Evolutionary conservation across 129 eudicot genomes (phyloP).

Genomic region (Mikania micrantha): DNA sequence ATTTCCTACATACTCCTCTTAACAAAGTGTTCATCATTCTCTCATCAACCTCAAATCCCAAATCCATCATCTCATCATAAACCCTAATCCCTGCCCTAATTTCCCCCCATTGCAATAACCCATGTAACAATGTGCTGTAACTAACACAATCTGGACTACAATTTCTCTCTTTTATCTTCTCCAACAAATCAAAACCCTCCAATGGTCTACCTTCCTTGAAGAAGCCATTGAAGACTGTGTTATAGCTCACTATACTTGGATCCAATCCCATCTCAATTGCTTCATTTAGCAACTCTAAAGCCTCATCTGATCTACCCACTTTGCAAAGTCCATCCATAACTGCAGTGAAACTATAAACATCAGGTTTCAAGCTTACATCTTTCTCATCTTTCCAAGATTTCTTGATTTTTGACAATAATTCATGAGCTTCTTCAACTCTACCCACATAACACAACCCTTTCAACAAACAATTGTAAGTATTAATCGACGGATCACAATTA

Average conservation of each 20-base stretch:
- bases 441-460: constrained; percentile 90
- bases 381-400: constrained; percentile 17
- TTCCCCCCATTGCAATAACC: constrained; percentile 73
- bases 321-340: constrained; percentile 90
- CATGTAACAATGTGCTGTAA: constrained; percentile 72
- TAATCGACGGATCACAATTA: constrained; percentile 58
- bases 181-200: constrained; percentile 55
- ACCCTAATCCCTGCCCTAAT: constrained; percentile 36
- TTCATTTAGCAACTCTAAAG: constrained; percentile 63
- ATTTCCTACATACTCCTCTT: constrained; percentile 59
- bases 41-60: constrained; percentile 55
- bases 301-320: constrained; percentile 85
- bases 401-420: constrained; percentile 40
- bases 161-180: constrained; percentile 49
- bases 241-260: constrained; percentile 59
- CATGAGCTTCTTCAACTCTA: constrained; percentile 67
- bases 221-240: constrained; percentile 66
- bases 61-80: constrained; percentile 48
- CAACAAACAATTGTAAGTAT: constrained; percentile 67
- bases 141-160: constrained; percentile 60
- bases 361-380: constrained; percentile 28
- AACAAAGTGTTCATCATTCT: constrained; percentile 66
- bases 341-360: constrained; percentile 64
- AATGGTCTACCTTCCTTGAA: constrained; percentile 74
- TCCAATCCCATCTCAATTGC: constrained; percentile 51